Conservation (phyloP, 768 basidiomycete species). For the Boletus rubroflammeus region DNA sequence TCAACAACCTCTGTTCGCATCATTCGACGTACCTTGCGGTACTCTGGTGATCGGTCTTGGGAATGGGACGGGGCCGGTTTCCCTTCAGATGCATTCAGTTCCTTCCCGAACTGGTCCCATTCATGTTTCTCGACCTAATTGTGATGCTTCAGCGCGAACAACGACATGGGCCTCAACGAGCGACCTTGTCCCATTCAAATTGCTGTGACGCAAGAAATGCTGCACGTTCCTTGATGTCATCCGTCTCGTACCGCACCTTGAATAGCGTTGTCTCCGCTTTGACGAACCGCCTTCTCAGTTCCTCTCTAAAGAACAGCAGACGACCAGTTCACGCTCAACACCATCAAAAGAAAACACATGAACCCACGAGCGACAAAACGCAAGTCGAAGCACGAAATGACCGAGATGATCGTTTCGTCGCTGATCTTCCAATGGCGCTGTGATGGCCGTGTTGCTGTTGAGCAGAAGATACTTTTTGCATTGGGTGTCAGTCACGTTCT, state of each 20-base stretch:
- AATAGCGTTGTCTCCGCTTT: slow-evolving; percentile 88
- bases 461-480: slow-evolving; percentile 77
- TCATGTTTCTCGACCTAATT: slow-evolving; percentile 58
- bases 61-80: neutral
- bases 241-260: slow-evolving; percentile 70
- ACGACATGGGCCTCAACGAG: slow-evolving; percentile 10
- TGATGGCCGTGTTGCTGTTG: slow-evolving; percentile 49
- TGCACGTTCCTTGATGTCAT: slow-evolving; percentile 52
- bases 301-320: slow-evolving; percentile 56
- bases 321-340: neutral
- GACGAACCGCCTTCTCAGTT: slow-evolving; percentile 82
- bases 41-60: slow-evolving; percentile 27
- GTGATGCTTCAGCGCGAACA: slow-evolving; percentile 1
- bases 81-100: slow-evolving; percentile 42
- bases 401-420: slow-evolving; percentile 82
- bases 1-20: neutral
- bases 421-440: slow-evolving; percentile 52
- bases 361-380: slow-evolving; percentile 94
- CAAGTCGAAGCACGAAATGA: slow-evolving; percentile 90
- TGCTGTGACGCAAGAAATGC: slow-evolving; percentile 54
- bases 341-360: neutral
- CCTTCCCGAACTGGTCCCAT: slow-evolving; percentile 40
- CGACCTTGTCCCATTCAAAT: slow-evolving; percentile 64
- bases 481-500: slow-evolving; percentile 55
- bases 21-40: slow-evolving; percentile 62